Percentiles rank a stretch among this genome's conserved stretches.
Evolutionary conservation across 169 alveolate species (phyloP).

Genomic region (Cardiosporidium cionae): DNA sequence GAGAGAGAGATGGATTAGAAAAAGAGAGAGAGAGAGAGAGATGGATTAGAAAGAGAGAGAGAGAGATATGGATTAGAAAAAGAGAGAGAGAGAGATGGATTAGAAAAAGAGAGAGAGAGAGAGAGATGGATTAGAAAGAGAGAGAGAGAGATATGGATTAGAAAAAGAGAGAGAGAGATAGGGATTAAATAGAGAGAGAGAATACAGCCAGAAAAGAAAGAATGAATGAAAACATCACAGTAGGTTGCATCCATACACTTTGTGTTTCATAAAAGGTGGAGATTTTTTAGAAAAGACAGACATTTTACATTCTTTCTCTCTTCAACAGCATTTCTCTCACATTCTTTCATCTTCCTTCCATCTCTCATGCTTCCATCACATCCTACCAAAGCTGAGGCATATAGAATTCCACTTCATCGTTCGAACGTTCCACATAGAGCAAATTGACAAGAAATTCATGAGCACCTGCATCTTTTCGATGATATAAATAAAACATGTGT

Average conservation of each 20-base stretch:
- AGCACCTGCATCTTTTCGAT: conserved; percentile 72
- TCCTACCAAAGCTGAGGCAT: conserved; percentile 19
- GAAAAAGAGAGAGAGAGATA: neutral
- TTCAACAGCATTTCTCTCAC: too few relatives aligned
- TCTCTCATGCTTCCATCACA: neutral
- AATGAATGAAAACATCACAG: too few relatives aligned
- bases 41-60: neutral
- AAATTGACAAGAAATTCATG: conserved; percentile 79
- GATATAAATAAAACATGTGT: conserved; percentile 73
- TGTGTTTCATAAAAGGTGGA: too few relatives aligned
- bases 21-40: neutral
- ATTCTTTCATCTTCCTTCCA: too few relatives aligned
- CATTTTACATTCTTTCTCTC: too few relatives aligned
- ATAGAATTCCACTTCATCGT: conserved; percentile 22
- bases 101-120: neutral
- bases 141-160: neutral
- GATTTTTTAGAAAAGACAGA: too few relatives aligned
- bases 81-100: neutral
- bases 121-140: neutral
- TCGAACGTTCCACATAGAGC: conserved; percentile 60
- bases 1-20: neutral
- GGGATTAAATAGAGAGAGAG: too few relatives aligned
- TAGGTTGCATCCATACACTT: too few relatives aligned
- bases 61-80: neutral
- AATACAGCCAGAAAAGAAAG: too few relatives aligned